Percentiles rank a stretch among this genome's conserved stretches.
These are phyloP conservation scores for Cyberlindnera euphorbiae DNA, from an alignment of 805 yeast genomes.

Conservation along the genomic window DNA sequence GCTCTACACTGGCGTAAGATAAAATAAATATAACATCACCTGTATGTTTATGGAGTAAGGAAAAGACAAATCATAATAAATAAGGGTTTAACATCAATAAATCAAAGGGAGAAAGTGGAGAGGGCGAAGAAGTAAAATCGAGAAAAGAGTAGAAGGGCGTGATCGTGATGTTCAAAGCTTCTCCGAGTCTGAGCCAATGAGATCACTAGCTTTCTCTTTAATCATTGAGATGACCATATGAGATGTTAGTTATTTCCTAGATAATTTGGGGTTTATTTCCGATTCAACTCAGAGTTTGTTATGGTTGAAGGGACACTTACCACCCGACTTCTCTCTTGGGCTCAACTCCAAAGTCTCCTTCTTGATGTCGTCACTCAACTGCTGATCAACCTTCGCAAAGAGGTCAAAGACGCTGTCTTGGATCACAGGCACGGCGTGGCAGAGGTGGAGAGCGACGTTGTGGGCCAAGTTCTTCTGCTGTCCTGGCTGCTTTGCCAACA, in stretches of 20 bases:
- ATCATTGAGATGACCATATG: too few relatives aligned
- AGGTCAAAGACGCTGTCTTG: slow-evolving; percentile 76
- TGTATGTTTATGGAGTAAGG: too few relatives aligned
- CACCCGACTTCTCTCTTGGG: slow-evolving; percentile 19
- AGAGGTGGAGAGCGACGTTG: slow-evolving; percentile 74
- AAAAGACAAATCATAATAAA: neutral
- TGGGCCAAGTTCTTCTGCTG: slow-evolving; percentile 82
- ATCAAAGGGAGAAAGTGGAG: too few relatives aligned
- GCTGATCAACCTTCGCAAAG: slow-evolving; percentile 68
- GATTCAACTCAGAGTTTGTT: slow-evolving; percentile 17
- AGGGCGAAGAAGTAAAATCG: too few relatives aligned
- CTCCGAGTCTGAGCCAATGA: too few relatives aligned
- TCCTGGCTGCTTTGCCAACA: slow-evolving; percentile 69
- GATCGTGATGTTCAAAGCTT: too few relatives aligned
- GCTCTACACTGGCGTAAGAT: neutral
- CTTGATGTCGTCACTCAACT: slow-evolving; percentile 63
- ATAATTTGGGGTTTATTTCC: too few relatives aligned
- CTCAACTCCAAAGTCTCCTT: slow-evolving; percentile 49
- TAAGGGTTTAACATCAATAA: neutral
- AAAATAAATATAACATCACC: too few relatives aligned
- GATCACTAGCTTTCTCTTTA: too few relatives aligned
- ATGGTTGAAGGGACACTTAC: slow-evolving; percentile 22
- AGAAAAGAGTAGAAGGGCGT: too few relatives aligned
- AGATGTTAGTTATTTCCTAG: too few relatives aligned
- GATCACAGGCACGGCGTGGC: slow-evolving; percentile 63